phyloP scores from a whole-genome alignment of 1,284 basidiomycete species.

The Ganoderma resinaceum region DNA sequence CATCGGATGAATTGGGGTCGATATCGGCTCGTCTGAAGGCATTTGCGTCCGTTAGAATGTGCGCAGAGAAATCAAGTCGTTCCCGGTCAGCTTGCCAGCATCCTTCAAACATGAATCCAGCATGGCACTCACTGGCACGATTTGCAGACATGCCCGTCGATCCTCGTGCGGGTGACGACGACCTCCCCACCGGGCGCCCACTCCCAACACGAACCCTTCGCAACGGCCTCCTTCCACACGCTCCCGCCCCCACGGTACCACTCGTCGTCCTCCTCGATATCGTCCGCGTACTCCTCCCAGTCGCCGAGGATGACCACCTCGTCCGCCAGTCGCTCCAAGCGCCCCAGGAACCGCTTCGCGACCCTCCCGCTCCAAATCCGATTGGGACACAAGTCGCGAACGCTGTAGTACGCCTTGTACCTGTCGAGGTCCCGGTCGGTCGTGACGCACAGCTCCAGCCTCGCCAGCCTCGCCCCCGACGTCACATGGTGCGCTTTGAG shows the following conservation, averaged over 20 bases:
- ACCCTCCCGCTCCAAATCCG: not conserved
- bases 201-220: not conserved
- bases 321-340: not conserved
- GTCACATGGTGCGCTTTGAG: not conserved
- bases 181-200: not conserved
- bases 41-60: not conserved
- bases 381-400: not conserved
- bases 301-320: not conserved
- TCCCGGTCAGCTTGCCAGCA: not conserved
- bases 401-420: not conserved
- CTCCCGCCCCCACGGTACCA: not conserved
- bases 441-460: not conserved
- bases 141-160: not conserved
- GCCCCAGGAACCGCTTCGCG: not conserved
- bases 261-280: conserved; percentile 1
- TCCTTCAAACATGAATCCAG: not conserved
- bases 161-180: not conserved
- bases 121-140: not conserved
- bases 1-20: not conserved
- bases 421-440: not conserved
- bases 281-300: not conserved
- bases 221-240: not conserved
- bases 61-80: not conserved
- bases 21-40: not conserved
- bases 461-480: not conserved